Evolutionary conservation across 768 basidiomycete genomes (phyloP), one percentile per base, ranked within the genome.

Genomic region (Lepiota venenata): DNA sequence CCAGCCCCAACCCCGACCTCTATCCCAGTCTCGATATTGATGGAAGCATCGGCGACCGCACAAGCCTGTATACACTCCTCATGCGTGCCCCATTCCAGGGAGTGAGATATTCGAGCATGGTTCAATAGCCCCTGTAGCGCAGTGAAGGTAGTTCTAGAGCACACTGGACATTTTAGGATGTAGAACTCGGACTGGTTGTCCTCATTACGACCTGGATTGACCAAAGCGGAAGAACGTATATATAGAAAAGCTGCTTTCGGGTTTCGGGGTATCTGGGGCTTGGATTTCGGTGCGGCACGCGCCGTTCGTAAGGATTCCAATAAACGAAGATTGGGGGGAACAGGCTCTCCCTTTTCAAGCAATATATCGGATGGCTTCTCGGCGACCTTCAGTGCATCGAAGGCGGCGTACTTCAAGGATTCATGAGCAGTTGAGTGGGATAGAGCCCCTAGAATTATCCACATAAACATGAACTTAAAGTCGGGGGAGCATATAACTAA

Each of bases 21-120:
- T 18, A 68, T 66, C 10, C 80, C 80, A 16, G 58, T 60, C 32
- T 68, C 64, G 4, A 75, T 54, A 46, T 78, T 70, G n/a, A 78
- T 48, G 41, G 69, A 63, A 40, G 72, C 65, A 48, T 76, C 75
- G 4, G 67, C 58, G 14, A 74, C 68, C 6, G 78, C 75, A 64
- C 81, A 81, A 4, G 77, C 75, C 41, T 73, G 69, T 5, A 81
- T 75, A 55, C 80, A 82, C 46, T 78, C 79, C 39, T 82, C 81
- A 52, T 82, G 81, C 8, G 75, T 77, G 10, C 76, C 79, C 77
- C 79, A 82, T 56, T 76, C 79, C 27, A 75, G 66, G 38, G 60
- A 65, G 61, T 82, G 81, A 5, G 71, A 67, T 29, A 79, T 71
- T 11, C 81, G 75, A 27, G 75, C 78, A 55, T 82, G 81, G 60